Evolutionary conservation across 2,329 filamentous ascomycete genomes (phyloP), one percentile per base, ranked within the genome.

Genomic region (Epichloe gansuensis): DNA sequence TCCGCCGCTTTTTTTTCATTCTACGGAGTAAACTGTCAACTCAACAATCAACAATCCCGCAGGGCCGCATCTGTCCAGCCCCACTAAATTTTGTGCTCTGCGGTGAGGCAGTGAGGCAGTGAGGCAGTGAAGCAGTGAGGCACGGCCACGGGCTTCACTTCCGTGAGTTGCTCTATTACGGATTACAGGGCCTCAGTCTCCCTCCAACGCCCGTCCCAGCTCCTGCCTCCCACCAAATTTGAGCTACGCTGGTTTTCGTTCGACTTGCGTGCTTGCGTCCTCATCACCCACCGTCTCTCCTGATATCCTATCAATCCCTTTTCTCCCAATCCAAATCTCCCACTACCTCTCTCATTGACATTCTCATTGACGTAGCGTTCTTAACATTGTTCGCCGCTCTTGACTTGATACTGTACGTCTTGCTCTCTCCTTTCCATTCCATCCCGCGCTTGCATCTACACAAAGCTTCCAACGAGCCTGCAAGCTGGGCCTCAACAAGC

Each of bases 401-500:
- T 38, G 4, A 11, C 21, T 35, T 38, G 4, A 11, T 38, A 23
- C 45, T 46, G 51, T 52, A 34, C 25, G 51, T 52, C 17, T 37
- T 48, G 11, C n/a, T 11, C 12, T 44, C 21, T 25, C 9, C 35
- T 17, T 34, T 43, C 15, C 43, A 21, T 25, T 12, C 25, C 48
- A 31, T 17, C 34, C 31, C 43, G 25, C 42, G 1, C 7, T 50
- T 53, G 47, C 39, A 38, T 12, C 5, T 37, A 23, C 37, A 43
- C 17, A 41, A 48, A 51, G 38, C 48, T 48, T 51, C 21, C 31
- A 39, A 25, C 37, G 31, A 39, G 21, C 31, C 47, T 43, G 52
- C 45, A 48, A 48, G 37, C 45, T 12, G 48, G 17, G 38, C 48
- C 52, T 37, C 48, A 51, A 54, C 45, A 51, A 54, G 45, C 39